Percentiles rank a stretch among this genome's conserved stretches.
Evolutionary conservation across 2,329 filamentous ascomycete genomes (phyloP).

Genomic region (Tolypocladium amazonense): DNA sequence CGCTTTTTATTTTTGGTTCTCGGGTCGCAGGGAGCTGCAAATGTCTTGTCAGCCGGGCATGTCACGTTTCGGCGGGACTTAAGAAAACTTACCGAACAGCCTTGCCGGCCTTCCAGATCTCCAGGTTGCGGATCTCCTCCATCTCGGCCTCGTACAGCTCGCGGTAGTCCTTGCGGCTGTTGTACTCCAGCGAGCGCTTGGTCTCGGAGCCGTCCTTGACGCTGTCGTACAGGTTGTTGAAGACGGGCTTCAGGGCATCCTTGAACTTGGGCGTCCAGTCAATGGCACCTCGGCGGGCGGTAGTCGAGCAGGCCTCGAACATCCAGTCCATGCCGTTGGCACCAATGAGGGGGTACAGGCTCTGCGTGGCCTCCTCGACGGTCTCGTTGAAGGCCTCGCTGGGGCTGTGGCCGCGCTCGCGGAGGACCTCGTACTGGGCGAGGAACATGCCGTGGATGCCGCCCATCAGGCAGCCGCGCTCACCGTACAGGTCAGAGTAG

Average conservation of each 20-base stretch:
- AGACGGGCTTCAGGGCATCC: constrained; percentile 96
- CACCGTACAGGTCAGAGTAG: constrained; percentile 98
- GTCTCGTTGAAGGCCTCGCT: constrained; percentile 99
- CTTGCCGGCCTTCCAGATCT: constrained; percentile 99
- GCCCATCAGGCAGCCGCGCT: constrained; percentile 99
- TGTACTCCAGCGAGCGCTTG: constrained; percentile 93
- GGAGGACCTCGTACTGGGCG: constrained; percentile 99
- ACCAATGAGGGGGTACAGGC: constrained; percentile 93
- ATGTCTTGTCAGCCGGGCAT: constrained; percentile 1
- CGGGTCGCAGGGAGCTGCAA: constrained; percentile 62
- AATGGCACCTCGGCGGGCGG: constrained; percentile 93
- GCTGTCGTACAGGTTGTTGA: constrained; percentile 92
- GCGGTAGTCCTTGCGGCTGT: constrained; percentile 90
- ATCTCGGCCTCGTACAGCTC: constrained; percentile 97
- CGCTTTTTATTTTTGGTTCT: constrained; percentile 64
- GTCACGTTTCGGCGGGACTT: background rate
- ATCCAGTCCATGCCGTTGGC: constrained; percentile 99
- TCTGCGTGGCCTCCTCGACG: constrained; percentile 98
- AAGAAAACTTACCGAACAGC: constrained; percentile 64
- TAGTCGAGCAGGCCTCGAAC: constrained; percentile 99
- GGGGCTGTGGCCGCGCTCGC: constrained; percentile 94
- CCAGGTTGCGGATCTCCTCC: constrained; percentile 93
- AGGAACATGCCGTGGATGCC: constrained; percentile 99
- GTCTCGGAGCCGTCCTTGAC: constrained; percentile 91
- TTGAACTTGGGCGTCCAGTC: constrained; percentile 98